These are phyloP conservation scores for Mantamonas sphyraenae DNA, from an alignment of 78 protist species.

Conservation along the genomic window DNA sequence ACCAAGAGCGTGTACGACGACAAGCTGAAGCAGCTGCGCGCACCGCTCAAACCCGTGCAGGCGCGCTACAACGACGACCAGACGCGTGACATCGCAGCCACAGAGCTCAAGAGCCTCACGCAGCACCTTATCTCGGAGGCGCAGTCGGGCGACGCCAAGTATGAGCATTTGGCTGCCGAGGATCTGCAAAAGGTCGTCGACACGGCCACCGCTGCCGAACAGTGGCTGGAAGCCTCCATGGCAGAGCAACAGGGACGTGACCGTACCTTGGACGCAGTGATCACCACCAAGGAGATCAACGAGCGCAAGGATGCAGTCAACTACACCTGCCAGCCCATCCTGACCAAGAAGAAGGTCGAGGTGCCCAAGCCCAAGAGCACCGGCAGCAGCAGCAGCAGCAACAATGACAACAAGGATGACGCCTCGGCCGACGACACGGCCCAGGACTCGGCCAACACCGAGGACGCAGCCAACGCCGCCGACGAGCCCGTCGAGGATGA, in stretches of 20 bases:
- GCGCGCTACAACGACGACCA: not conserved
- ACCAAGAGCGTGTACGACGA: constrained; percentile 53
- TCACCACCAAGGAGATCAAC: not conserved
- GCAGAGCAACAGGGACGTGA: not conserved
- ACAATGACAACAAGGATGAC: not conserved
- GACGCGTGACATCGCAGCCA: constrained; percentile 7
- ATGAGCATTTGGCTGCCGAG: constrained; percentile 8
- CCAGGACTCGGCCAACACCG: too few species aligned
- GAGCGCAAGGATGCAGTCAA: not conserved
- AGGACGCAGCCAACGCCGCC: too few species aligned
- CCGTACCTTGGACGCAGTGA: not conserved
- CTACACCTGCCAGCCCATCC: too few species aligned
- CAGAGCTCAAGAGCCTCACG: not conserved
- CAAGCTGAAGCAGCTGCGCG: constrained; percentile 15
- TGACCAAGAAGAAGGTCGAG: too few species aligned
- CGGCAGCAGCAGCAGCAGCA: not conserved
- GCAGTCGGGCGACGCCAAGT: constrained; percentile 17
- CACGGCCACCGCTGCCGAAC: not conserved
- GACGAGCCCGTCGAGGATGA: too few species aligned
- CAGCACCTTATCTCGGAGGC: constrained; percentile 2
- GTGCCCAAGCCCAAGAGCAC: not conserved
- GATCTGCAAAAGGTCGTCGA: constrained; percentile 14
- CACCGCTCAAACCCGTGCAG: not conserved
- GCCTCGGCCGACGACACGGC: not conserved
- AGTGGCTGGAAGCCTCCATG: constrained; percentile 4